These are phyloP conservation scores for Phialocephala subalpina DNA, from an alignment of 2,329 filamentous ascomycete genomes.

Conservation along the genomic window DNA sequence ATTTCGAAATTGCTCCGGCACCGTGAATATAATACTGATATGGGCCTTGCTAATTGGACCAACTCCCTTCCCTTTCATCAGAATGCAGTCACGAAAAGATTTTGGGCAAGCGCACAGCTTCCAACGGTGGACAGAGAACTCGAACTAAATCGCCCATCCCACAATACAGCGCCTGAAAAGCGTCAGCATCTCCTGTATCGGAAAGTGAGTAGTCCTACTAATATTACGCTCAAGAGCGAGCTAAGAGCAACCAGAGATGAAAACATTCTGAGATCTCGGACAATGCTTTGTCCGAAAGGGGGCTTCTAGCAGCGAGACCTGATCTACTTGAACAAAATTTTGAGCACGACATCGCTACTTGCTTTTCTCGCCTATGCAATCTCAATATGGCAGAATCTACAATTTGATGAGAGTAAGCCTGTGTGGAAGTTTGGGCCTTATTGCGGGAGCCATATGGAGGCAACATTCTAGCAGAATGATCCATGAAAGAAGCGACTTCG, in stretches of 20 bases:
- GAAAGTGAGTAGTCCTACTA: not conserved
- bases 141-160: constrained; percentile 71
- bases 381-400: not conserved
- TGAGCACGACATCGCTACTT: not conserved
- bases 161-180: constrained; percentile 47
- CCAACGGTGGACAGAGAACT: constrained; percentile 45
- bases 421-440: constrained; percentile 11
- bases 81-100: not conserved
- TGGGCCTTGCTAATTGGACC: constrained; percentile 71
- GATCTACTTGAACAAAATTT: not conserved
- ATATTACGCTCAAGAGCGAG: constrained; percentile 10
- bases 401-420: not conserved
- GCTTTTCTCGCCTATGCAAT: not conserved
- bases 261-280: constrained; percentile 7
- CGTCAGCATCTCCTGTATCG: not conserved
- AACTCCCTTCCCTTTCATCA: constrained; percentile 48
- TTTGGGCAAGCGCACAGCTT: constrained; percentile 53
- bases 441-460: not conserved
- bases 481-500: constrained; percentile 1
- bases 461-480: constrained; percentile 21
- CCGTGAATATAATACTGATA: constrained; percentile 74
- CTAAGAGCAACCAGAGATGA: not conserved
- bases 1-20: constrained; percentile 9
- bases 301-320: not conserved
- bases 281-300: not conserved